Percentiles rank a stretch among this genome's conserved stretches.
Conservation (phyloP, 352 stramenopile species). For the Globisporangium irregulare region DNA sequence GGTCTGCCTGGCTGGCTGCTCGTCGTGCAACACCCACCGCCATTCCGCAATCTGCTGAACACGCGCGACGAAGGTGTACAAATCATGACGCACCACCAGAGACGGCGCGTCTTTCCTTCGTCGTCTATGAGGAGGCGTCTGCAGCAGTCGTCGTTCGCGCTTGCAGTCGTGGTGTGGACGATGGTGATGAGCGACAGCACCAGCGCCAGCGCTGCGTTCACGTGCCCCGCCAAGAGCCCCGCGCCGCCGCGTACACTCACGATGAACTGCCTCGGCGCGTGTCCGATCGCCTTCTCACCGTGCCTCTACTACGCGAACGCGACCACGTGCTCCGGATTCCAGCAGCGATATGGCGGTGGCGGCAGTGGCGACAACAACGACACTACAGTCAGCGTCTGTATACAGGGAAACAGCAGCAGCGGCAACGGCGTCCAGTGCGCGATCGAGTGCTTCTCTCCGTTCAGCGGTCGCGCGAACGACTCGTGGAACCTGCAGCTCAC, state of each 20-base stretch:
- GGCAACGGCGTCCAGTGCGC: constrained; percentile 17
- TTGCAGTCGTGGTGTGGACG: background rate
- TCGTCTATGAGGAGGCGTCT: background rate
- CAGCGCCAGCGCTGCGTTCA: constrained; percentile 6
- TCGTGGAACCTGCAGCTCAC: constrained; percentile 36
- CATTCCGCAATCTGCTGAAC: background rate
- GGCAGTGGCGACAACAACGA: background rate
- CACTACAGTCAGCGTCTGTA: constrained; percentile 16
- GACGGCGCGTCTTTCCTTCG: background rate
- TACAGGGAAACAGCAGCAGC: background rate
- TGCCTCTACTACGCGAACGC: constrained; percentile 22
- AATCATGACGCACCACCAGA: background rate
- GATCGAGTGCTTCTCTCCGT: constrained; percentile 38
- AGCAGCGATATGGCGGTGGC: constrained; percentile 4
- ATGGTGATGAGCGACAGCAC: background rate
- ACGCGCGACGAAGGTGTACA: background rate
- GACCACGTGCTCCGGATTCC: constrained; percentile 13
- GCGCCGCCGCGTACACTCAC: constrained; percentile 18
- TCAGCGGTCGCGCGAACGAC: constrained; percentile 20
- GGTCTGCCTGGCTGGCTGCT: background rate
- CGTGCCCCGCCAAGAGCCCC: constrained; percentile 8
- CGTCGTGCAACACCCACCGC: background rate
- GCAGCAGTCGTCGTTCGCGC: background rate
- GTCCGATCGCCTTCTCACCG: constrained; percentile 16
- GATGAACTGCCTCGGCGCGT: constrained; percentile 27